Conservation (phyloP, 768 basidiomycete genomes). For the Rhodotorula graminis region DNA sequence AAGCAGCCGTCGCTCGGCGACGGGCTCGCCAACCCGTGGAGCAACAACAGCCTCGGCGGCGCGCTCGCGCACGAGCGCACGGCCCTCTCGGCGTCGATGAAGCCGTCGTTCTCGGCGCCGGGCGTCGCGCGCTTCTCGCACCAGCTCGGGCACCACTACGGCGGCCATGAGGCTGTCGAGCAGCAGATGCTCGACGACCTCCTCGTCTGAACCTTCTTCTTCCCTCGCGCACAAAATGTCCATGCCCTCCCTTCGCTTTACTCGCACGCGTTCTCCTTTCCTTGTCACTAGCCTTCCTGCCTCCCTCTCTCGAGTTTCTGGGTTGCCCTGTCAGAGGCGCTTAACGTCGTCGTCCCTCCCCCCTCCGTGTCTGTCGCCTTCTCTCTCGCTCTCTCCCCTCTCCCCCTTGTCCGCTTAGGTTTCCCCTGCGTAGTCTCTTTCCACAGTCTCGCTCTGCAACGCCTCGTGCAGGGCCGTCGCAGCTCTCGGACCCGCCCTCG, state of each 20-base stretch:
- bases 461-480: too few relatives aligned
- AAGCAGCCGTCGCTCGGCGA: slow-evolving; percentile 2
- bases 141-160: too few relatives aligned
- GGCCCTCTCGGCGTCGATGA: neutral
- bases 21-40: slow-evolving; percentile 8
- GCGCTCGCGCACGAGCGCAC: neutral
- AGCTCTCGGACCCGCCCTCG: too few relatives aligned
- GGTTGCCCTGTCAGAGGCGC: neutral
- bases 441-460: neutral
- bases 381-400: neutral
- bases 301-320: neutral
- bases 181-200: neutral
- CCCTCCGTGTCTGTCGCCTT: neutral
- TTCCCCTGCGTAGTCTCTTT: neutral
- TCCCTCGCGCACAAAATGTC: neutral
- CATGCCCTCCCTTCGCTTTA: neutral
- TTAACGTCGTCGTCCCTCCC: neutral
- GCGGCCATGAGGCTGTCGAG: neutral
- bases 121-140: neutral
- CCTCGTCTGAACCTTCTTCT: neutral
- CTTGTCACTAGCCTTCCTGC: neutral
- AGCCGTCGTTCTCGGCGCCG: neutral
- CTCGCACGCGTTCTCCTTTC: neutral
- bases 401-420: neutral
- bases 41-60: too few relatives aligned